Percentiles rank a stretch among this genome's conserved stretches.
phyloP scores from a whole-genome alignment of 2,329 filamentous ascomycete genomes.

The Monosporascus sp. region DNA sequence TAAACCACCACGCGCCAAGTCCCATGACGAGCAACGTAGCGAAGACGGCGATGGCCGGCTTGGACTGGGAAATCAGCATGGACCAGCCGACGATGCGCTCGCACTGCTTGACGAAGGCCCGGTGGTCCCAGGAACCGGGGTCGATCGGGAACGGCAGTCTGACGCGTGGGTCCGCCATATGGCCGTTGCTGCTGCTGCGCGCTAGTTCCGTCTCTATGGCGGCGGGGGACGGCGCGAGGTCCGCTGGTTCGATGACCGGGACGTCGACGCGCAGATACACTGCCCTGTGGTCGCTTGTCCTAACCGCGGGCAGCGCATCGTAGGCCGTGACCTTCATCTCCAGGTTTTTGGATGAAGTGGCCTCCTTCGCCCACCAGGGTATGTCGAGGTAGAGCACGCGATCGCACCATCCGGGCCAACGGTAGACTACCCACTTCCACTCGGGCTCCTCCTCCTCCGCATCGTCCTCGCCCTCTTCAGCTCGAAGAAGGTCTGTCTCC shows the following conservation, averaged over 20 bases:
- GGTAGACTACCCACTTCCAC: constrained; percentile 73
- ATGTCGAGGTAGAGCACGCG: constrained; percentile 73
- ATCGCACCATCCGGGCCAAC: constrained; percentile 93
- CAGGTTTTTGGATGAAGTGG: constrained; percentile 13
- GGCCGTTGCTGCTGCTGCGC: neutral
- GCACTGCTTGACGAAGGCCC: constrained; percentile 27
- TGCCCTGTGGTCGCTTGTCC: constrained; percentile 82
- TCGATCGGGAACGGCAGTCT: constrained; percentile 47
- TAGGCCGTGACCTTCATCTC: constrained; percentile 58
- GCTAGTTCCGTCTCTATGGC: constrained; percentile 9
- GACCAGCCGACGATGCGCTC: constrained; percentile 43
- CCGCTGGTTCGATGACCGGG: constrained; percentile 46
- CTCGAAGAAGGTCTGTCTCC: constrained; percentile 6
- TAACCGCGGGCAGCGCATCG: constrained; percentile 68
- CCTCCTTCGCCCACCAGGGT: constrained; percentile 42
- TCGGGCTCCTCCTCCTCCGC: constrained; percentile 30
- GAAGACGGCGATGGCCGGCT: constrained; percentile 42
- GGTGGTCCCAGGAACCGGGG: constrained; percentile 48
- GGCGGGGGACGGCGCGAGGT: constrained; percentile 29
- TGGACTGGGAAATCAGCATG: constrained; percentile 50
- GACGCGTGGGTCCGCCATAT: constrained; percentile 18
- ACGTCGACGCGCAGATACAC: constrained; percentile 69
- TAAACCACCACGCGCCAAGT: constrained; percentile 40
- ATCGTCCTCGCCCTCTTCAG: constrained; percentile 21
- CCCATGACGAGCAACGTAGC: constrained; percentile 35